These are phyloP conservation scores for Trichosporon ovoides DNA, from an alignment of 1,284 basidiomycete species.

Conservation along the genomic window DNA sequence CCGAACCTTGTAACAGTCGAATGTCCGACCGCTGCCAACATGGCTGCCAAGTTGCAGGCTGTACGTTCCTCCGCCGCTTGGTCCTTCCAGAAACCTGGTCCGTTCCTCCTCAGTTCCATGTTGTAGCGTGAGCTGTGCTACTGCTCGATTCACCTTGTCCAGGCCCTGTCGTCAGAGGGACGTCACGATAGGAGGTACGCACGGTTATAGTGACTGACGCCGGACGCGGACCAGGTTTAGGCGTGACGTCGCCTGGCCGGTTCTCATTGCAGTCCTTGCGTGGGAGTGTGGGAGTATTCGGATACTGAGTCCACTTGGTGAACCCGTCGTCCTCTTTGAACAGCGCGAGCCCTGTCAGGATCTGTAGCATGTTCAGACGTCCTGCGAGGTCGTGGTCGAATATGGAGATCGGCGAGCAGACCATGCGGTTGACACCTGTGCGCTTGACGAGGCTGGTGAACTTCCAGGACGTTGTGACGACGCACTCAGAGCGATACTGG, in stretches of 20 bases:
- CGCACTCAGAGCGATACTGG: slow-evolving; percentile 5
- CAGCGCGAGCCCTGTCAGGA: not conserved
- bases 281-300: not conserved
- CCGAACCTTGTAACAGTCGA: not conserved
- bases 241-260: not conserved
- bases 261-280: not conserved
- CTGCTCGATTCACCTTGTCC: not conserved
- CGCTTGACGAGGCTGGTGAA: not conserved
- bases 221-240: not conserved
- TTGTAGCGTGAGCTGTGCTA: not conserved
- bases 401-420: not conserved
- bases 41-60: not conserved
- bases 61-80: not conserved
- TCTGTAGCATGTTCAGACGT: slow-evolving; percentile 2
- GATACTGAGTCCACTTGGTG: not conserved
- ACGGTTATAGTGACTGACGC: not conserved
- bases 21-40: not conserved
- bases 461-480: slow-evolving; percentile 1
- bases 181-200: too few species aligned
- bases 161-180: not conserved
- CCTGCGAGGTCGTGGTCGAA: not conserved
- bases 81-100: not conserved
- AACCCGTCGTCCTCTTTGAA: not conserved
- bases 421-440: not conserved
- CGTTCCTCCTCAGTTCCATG: not conserved